Evolutionary conservation across 1,284 basidiomycete species (phyloP), one percentile per base, ranked within the genome.

Genomic region (Moesziomyces parantarcticus): DNA sequence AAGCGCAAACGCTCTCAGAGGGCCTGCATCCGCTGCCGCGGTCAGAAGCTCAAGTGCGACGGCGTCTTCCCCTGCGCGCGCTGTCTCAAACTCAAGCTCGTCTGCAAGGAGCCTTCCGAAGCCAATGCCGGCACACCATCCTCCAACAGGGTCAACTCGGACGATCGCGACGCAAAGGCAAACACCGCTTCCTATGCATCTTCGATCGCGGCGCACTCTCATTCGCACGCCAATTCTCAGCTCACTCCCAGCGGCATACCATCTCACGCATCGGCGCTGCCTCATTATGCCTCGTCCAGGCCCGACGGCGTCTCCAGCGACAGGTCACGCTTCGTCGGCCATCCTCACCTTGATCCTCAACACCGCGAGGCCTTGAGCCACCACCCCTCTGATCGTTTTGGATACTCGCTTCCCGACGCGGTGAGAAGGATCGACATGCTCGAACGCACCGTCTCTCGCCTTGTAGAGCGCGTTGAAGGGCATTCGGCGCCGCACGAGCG

Each of bases 41-140:
- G 70, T 36, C 70, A 73, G 48, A 73, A 73, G 50, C 70, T 73
- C 46, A 73, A 73, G 25, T 73, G 70, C 36, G 70, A 73, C 25
- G 70, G 70, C 34, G 70, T 73, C 18, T 73, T 73, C 25, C 70
- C 70, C 2, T 73, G 70, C 43, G 70, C 59, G 3, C 50, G 70
- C 25, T 73, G 70, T 40, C 57, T 67, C 47, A 73, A 73, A 50
- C 60, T 73, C 48, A 73, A 73, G 48, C 57, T 73, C 7, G 60
- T 66, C 4, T 73, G 70, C 60, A 67, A 64, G 53, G 70, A 73
- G 54, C 70, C 70, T 2, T 67, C 60, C 23, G 70, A 73, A 21
- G 47, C 60, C 26, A 64, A 55, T 23, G 20, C 58, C 0, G 54
- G 44, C 40, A 64, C 63, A 0, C 54, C 70, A 6, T 39, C 52